Conservation (phyloP, 73 alveolate genomes). For the Paramecium bursaria region DNA sequence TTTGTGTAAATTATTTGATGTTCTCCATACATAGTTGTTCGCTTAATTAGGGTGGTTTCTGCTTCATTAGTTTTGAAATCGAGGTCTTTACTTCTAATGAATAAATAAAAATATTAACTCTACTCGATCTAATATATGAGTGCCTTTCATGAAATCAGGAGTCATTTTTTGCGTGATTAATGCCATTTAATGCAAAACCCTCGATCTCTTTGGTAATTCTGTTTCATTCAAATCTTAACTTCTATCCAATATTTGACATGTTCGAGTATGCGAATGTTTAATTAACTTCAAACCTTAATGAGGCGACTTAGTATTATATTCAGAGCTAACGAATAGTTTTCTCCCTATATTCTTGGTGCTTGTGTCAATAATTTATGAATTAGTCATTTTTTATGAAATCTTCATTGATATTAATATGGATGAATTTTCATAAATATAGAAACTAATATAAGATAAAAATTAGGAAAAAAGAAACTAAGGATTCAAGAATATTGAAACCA, state of each 20-base stretch:
- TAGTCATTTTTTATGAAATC: no score
- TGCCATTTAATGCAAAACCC: conserved; percentile 42
- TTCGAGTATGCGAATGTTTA: no score
- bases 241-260: no score
- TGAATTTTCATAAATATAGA: not conserved
- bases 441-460: not conserved
- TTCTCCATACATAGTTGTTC: conserved; percentile 34
- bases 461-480: conserved; percentile 21
- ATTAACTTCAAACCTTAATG: no score
- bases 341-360: no score
- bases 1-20: not conserved
- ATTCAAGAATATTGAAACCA: not conserved
- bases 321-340: no score
- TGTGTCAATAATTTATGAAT: no score
- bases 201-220: no score
- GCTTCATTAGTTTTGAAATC: conserved; percentile 3
- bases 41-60: conserved; percentile 4
- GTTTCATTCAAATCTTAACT: no score
- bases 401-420: no score
- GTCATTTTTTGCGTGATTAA: conserved; percentile 41
- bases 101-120: conserved; percentile 10
- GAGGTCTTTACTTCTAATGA: conserved; percentile 22
- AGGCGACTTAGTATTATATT: no score
- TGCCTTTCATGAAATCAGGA: conserved; percentile 14
- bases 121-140: conserved; percentile 53